phyloP scores from a whole-genome alignment of 345 rosid genomes.

The Mercurialis annua region DNA sequence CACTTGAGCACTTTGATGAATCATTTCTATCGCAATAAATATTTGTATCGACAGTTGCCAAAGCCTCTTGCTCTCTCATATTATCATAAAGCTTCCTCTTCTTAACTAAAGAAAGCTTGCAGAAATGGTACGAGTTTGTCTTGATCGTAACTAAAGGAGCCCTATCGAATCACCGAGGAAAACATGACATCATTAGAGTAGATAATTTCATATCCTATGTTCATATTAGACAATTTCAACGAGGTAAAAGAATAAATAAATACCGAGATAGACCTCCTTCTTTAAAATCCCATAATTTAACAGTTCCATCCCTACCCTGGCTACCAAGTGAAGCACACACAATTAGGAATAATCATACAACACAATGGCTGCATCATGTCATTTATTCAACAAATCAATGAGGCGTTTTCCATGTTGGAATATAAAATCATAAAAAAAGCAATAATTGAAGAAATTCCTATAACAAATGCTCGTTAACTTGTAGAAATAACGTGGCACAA shows the following conservation, averaged over 20 bases:
- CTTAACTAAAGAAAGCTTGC: constrained; percentile 87
- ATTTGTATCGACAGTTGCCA: constrained; percentile 25
- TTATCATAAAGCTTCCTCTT: constrained; percentile 45
- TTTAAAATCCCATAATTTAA: constrained; percentile 81
- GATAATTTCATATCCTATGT: neutral
- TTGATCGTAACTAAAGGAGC: constrained; percentile 50
- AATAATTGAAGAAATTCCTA: too few species aligned
- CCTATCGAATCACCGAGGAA: constrained; percentile 34
- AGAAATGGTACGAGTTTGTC: constrained; percentile 78
- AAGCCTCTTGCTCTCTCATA: constrained; percentile 27
- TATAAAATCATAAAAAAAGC: neutral
- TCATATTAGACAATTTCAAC: neutral
- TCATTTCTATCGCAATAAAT: constrained; percentile 23
- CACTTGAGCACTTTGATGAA: constrained; percentile 27
- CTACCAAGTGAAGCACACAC: constrained; percentile 28
- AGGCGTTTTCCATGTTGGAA: too few species aligned
- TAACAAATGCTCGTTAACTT: too few species aligned
- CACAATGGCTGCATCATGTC: too few species aligned
- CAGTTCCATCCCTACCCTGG: constrained; percentile 96
- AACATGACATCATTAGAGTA: neutral
- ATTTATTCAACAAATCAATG: too few species aligned
- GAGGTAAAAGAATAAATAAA: neutral
- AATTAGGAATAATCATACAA: neutral
- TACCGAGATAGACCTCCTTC: constrained; percentile 86
- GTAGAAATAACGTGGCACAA: too few species aligned